Base-by-base conservation (phyloP, 2,329 filamentous ascomycete species). In the Pyricularia pennisetigena region DNA sequence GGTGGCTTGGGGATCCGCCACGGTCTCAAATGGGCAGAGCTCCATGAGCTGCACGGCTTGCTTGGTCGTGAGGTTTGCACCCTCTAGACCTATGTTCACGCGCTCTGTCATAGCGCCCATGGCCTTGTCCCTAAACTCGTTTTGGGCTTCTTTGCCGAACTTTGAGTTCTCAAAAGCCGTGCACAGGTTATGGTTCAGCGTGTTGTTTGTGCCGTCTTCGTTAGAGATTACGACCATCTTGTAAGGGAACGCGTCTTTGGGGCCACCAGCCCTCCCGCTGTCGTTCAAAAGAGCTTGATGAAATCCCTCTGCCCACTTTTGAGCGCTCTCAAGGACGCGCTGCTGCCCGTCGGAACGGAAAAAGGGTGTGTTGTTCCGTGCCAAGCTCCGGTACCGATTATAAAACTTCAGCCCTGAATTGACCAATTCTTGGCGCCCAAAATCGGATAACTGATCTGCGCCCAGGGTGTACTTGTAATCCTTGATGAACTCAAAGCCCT, bases 1-100 rank as follows among this genome's bases (percentile, higher is more conserved):
- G 23, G 78, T 82, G 4, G 80, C 84, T 2, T 83, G 78, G 0
- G 78, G 74, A 6, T 86, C 82, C 9, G 89, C 87, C n/a, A 97
- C 87, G 0, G 92, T 94, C 72, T 90, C 85, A 79, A 93, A 97
- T 0, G 94, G 89, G 74, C 94, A 97, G 70, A 97, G 82, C 73
- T 97, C 93, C 93, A 97, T 97, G 41, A 97, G 76, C 69, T 84
- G 85, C 68, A 93, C 81, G 0, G 88, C 86, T 41, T 94, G 88
- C 0, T 80, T 74, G 14, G 82, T 75, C 2, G 84, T 86, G 61
- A 97, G 76, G 70, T 90, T 87, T 5, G 86, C 88, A 2, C 90
- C 90, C 0, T 83, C 84, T 0, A 97, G 82, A 70, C 89, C 86
- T 16, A 79, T 73, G 74, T 94, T 93, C 59, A 97, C 78, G 8